Evolutionary conservation across 768 basidiomycete species (phyloP).

Genomic region (Collybia sp.): DNA sequence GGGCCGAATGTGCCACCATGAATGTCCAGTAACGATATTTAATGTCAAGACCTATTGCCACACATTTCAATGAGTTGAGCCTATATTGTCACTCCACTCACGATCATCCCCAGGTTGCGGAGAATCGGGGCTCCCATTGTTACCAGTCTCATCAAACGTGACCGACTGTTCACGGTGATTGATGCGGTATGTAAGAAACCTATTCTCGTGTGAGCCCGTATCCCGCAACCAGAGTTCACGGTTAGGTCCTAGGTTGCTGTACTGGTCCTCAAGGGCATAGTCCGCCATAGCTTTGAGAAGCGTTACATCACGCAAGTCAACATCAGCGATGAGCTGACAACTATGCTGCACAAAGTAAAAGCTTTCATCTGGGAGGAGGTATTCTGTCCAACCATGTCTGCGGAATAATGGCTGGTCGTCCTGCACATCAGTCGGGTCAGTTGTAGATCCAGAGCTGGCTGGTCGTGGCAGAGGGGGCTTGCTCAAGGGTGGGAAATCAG

Average conservation of each 20-base stretch:
- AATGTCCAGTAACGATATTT: slow-evolving; percentile 83
- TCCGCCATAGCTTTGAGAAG: slow-evolving; percentile 45
- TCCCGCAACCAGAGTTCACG: slow-evolving; percentile 63
- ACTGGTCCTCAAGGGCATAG: slow-evolving; percentile 39
- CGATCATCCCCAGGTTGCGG: slow-evolving; percentile 32
- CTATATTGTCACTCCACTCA: slow-evolving; percentile 21
- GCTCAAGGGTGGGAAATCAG: too few relatives aligned
- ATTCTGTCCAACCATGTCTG: slow-evolving; percentile 61
- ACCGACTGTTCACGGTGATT: slow-evolving; percentile 58
- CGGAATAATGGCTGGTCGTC: too few relatives aligned
- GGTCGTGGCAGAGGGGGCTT: too few relatives aligned
- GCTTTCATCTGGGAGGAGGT: slow-evolving; percentile 68
- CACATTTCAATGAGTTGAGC: background rate
- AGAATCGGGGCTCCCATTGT: slow-evolving; percentile 13
- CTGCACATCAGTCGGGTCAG: too few relatives aligned
- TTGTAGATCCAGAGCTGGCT: too few relatives aligned
- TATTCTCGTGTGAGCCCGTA: slow-evolving; percentile 20
- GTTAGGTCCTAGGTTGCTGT: slow-evolving; percentile 23
- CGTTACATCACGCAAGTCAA: slow-evolving; percentile 52
- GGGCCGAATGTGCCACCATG: slow-evolving; percentile 23
- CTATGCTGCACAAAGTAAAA: slow-evolving; percentile 69
- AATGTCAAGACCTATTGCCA: slow-evolving; percentile 57
- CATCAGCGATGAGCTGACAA: slow-evolving; percentile 61
- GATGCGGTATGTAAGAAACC: slow-evolving; percentile 39
- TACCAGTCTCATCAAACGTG: slow-evolving; percentile 28